Percentiles rank a stretch among this genome's conserved stretches.
These are phyloP conservation scores for Monosporozyma siamensis DNA, from an alignment of 805 yeast species.

Conservation along the genomic window DNA sequence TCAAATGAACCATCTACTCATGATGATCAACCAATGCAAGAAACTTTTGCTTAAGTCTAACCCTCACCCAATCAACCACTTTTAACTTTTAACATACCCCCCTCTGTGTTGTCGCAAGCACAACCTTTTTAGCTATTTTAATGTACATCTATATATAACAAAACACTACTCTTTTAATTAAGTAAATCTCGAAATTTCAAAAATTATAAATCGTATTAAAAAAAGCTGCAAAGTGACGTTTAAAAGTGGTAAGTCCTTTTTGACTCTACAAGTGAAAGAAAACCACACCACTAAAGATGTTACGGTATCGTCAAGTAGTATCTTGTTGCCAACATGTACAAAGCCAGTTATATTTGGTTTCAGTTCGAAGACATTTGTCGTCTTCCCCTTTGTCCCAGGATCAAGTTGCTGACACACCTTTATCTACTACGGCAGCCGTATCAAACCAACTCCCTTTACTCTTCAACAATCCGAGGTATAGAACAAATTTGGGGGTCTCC, in stretches of 20 bases:
- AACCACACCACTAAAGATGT: background rate
- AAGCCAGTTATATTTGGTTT: background rate
- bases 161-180: too few species aligned
- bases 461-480: background rate
- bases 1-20: slow-evolving; percentile 6
- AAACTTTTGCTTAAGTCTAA: too few species aligned
- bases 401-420: background rate
- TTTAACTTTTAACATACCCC: too few species aligned
- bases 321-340: background rate
- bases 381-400: background rate
- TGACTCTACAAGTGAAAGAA: too few species aligned
- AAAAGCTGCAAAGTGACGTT: too few species aligned
- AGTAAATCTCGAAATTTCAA: too few species aligned
- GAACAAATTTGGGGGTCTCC: slow-evolving; percentile 6
- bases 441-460: background rate
- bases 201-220: too few species aligned
- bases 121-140: too few species aligned
- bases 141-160: too few species aligned
- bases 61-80: too few species aligned
- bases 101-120: too few species aligned
- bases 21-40: slow-evolving; percentile 34
- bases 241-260: too few species aligned
- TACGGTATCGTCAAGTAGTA: background rate
- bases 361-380: background rate
- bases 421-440: background rate